phyloP scores from a whole-genome alignment of 148 eudicot species.

The Drosera capensis region DNA sequence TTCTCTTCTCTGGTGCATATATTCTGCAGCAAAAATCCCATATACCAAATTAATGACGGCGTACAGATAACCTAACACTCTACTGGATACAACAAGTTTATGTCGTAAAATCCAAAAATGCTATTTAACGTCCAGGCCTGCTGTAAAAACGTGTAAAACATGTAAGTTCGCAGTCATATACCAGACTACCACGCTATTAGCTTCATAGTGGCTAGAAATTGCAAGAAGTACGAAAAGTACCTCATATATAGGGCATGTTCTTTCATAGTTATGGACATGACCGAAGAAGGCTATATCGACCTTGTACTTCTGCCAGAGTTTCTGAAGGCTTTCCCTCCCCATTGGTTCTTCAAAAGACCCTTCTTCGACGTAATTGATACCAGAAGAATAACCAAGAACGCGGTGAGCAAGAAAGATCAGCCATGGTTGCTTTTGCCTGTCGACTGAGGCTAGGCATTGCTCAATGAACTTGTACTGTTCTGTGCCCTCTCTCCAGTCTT shows the following conservation, averaged over 20 bases:
- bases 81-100: not conserved
- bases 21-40: conserved; percentile 30
- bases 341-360: conserved; percentile 88
- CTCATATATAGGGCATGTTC: conserved; percentile 92
- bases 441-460: conserved; percentile 69
- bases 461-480: conserved; percentile 83
- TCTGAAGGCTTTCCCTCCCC: conserved; percentile 92
- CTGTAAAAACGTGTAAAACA: no score
- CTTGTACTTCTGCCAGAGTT: conserved; percentile 88
- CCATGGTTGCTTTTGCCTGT: conserved; percentile 91
- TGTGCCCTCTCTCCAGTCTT: conserved; percentile 86
- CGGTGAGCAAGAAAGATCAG: conserved; percentile 84
- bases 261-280: conserved; percentile 78
- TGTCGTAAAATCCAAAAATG: no score
- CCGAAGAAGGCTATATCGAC: conserved; percentile 81
- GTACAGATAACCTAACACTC: no score
- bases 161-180: not conserved
- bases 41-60: no score
- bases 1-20: conserved; percentile 61
- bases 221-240: conserved; percentile 22
- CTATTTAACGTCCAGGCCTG: no score
- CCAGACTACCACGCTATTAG: not conserved
- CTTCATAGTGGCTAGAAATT: not conserved
- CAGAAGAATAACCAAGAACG: conserved; percentile 76
- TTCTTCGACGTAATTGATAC: conserved; percentile 28